A percentile compares a stretch with the other conserved stretches of the same genome.
These are phyloP conservation scores for Gremmenia infestans DNA, from an alignment of 2,329 filamentous ascomycete species.

Conservation along the genomic window DNA sequence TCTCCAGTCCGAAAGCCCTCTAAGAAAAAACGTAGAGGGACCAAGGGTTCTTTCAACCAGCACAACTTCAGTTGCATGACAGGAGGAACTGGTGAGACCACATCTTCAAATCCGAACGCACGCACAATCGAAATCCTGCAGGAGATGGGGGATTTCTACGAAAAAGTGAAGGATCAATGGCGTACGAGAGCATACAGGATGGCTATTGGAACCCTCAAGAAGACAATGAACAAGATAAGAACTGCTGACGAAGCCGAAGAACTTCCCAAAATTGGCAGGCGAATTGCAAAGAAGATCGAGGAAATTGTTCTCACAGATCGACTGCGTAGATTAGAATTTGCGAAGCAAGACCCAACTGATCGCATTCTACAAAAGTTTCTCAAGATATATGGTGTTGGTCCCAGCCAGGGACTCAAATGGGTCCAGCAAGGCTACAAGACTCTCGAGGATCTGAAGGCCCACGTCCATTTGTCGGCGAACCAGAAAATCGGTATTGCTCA, in stretches of 20 bases:
- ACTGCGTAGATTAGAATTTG: conserved; percentile 67
- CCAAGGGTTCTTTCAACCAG: conserved; percentile 28
- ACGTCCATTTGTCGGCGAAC: conserved; percentile 59
- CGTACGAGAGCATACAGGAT: conserved; percentile 70
- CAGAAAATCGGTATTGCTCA: conserved; percentile 75
- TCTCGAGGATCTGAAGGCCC: conserved; percentile 61
- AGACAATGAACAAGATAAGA: conserved; percentile 56
- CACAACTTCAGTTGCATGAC: conserved; percentile 51
- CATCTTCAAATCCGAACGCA: conserved; percentile 60
- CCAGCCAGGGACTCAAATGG: conserved; percentile 68
- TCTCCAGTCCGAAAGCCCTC: background rate
- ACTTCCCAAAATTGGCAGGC: conserved; percentile 64
- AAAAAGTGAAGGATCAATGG: conserved; percentile 71
- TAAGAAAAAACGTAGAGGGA: conserved; percentile 9
- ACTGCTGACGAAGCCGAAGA: conserved; percentile 64
- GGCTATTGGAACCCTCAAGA: conserved; percentile 67
- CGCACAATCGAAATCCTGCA: conserved; percentile 72
- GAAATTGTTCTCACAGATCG: conserved; percentile 75
- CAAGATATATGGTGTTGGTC: conserved; percentile 74
- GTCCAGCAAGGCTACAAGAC: conserved; percentile 68
- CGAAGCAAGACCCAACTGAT: conserved; percentile 62
- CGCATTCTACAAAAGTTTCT: conserved; percentile 64
- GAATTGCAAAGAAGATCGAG: conserved; percentile 80
- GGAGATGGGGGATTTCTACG: conserved; percentile 75
- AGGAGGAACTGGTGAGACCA: conserved; percentile 40